Evolutionary conservation across 2,329 filamentous ascomycete species (phyloP).

Genomic region (Dactylellina leptospora): DNA sequence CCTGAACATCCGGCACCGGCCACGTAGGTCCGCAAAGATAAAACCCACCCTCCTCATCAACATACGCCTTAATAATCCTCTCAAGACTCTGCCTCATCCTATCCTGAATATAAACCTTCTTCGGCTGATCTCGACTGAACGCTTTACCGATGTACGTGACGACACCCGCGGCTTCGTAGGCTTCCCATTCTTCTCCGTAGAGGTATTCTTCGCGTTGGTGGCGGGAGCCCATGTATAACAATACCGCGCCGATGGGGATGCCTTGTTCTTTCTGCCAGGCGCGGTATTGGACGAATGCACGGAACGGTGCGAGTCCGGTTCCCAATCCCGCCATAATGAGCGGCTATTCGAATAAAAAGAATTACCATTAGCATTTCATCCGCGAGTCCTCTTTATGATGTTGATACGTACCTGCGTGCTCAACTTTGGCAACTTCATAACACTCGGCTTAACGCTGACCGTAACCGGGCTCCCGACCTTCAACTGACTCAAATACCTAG

Average conservation of each 20-base stretch:
- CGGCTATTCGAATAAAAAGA: slow-evolving; percentile 63
- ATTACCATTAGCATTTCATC: too few species aligned
- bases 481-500: slow-evolving; percentile 83
- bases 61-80: slow-evolving; percentile 85
- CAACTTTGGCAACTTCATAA: slow-evolving; percentile 95
- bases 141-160: slow-evolving; percentile 92
- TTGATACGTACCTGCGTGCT: slow-evolving; percentile 72
- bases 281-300: slow-evolving; percentile 96
- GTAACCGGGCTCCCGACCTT: slow-evolving; percentile 80
- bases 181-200: slow-evolving; percentile 99
- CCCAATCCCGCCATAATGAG: slow-evolving; percentile 99
- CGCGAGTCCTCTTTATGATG: too few species aligned
- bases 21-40: slow-evolving; percentile 98
- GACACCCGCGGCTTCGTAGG: slow-evolving; percentile 92
- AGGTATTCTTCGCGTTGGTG: slow-evolving; percentile 99
- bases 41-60: slow-evolving; percentile 87
- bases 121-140: slow-evolving; percentile 93
- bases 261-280: slow-evolving; percentile 98
- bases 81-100: slow-evolving; percentile 88
- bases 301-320: slow-evolving; percentile 97
- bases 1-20: slow-evolving; percentile 96
- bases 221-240: slow-evolving; percentile 95
- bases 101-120: slow-evolving; percentile 99
- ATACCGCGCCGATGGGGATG: slow-evolving; percentile 89
- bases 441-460: slow-evolving; percentile 94